A percentile compares a stretch with the other conserved stretches of the same genome.
phyloP scores from a whole-genome alignment of 1,139 yeast genomes.

The Pneumocystis murina region DNA sequence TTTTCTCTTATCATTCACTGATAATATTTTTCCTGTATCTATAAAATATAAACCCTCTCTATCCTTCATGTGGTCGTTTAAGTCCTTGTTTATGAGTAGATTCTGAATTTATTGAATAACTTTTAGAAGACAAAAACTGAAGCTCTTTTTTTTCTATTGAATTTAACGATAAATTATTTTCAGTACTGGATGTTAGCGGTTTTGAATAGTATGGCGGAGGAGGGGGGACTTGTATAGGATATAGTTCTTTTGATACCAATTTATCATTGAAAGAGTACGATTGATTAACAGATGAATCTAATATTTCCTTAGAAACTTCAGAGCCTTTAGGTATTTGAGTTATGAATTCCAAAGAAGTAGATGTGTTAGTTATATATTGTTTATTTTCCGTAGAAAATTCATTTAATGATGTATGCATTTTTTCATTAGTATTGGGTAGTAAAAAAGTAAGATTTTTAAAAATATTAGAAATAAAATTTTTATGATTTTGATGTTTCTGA shows the following conservation, averaged over 20 bases:
- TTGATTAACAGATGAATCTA: not conserved
- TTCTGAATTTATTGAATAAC: not conserved
- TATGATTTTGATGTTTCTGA: conserved; percentile 4
- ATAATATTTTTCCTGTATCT: not conserved
- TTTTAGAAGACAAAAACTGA: not conserved
- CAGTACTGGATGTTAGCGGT: not conserved
- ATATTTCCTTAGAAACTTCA: not conserved
- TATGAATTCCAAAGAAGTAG: not conserved
- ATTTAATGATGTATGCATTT: not conserved
- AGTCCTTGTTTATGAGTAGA: not conserved
- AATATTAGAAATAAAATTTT: not conserved
- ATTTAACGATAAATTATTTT: not conserved
- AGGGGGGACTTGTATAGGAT: not conserved
- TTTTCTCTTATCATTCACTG: not conserved
- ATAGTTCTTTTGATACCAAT: not conserved
- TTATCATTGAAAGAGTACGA: not conserved
- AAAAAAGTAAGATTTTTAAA: conserved; percentile 13
- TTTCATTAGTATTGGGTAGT: not conserved
- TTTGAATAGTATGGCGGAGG: not conserved
- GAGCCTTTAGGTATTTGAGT: not conserved
- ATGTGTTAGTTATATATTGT: not conserved
- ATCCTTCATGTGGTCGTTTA: not conserved
- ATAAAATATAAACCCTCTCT: not conserved
- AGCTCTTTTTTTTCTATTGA: not conserved
- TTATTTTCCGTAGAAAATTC: not conserved